Percentiles rank a stretch among this genome's conserved stretches.
phyloP scores from a whole-genome alignment of 495 filamentous ascomycete species.

The Lindgomyces ingoldianus region DNA sequence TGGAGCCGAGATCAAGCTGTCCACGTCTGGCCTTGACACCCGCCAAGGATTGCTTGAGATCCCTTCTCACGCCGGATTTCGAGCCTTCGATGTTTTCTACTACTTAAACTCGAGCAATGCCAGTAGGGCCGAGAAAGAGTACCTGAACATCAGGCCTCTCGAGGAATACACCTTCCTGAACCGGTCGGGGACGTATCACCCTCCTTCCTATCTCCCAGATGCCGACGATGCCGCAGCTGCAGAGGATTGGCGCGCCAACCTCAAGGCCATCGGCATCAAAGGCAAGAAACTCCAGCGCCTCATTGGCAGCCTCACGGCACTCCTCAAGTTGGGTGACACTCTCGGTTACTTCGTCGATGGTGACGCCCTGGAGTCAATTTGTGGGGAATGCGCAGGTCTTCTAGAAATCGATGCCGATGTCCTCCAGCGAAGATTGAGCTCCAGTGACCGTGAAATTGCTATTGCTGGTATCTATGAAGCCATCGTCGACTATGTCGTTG shows the following conservation, averaged over 20 bases:
- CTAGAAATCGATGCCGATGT: conserved; percentile 86
- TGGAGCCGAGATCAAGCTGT: conserved; percentile 73
- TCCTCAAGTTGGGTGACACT: conserved; percentile 90
- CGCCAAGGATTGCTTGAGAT: conserved; percentile 77
- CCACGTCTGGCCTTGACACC: conserved; percentile 86
- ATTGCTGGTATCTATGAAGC: conserved; percentile 91
- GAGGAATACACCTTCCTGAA: conserved; percentile 76
- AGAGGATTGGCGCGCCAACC: conserved; percentile 81
- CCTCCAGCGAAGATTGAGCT: conserved; percentile 73
- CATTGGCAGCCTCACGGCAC: conserved; percentile 78
- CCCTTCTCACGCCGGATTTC: conserved; percentile 74
- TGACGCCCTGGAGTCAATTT: conserved; percentile 80
- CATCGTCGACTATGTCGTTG: conserved; percentile 90
- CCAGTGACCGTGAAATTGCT: conserved; percentile 76
- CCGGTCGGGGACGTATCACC: conserved; percentile 80
- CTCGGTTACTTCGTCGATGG: conserved; percentile 81
- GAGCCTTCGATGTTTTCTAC: conserved; percentile 98
- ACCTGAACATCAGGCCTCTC: conserved; percentile 78
- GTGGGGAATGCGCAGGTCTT: conserved; percentile 85
- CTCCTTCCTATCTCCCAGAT: conserved; percentile 86
- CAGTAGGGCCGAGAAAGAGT: conserved; percentile 87
- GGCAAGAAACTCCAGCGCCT: conserved; percentile 76
- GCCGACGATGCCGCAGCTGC: conserved; percentile 91
- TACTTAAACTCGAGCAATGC: conserved; percentile 89
- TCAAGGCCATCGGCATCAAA: conserved; percentile 91